Evolutionary conservation across 139 green algal species (phyloP).

Genomic region (Ulvella scutata): DNA sequence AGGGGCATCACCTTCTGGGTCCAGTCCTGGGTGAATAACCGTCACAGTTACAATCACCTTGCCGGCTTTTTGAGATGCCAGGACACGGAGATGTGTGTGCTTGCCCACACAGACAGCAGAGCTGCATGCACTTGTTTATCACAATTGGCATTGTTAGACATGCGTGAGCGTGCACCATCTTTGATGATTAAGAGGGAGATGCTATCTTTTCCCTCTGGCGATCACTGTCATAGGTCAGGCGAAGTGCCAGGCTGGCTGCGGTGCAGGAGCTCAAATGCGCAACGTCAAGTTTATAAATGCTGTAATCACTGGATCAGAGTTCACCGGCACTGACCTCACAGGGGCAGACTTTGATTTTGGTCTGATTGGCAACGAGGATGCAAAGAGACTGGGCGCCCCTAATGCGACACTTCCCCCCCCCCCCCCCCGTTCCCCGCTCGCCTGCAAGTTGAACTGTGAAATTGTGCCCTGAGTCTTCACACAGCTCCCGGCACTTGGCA

Average conservation of each 20-base stretch:
- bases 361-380: slow-evolving; percentile 66
- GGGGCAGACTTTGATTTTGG: slow-evolving; percentile 79
- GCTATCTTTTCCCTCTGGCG: background rate
- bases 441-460: too few relatives aligned
- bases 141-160: too few relatives aligned
- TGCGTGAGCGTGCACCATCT: background rate
- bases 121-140: too few relatives aligned
- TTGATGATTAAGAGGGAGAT: background rate
- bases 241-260: too few relatives aligned
- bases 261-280: slow-evolving; percentile 20
- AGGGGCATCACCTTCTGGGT: background rate
- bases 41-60: too few relatives aligned
- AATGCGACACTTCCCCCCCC: background rate
- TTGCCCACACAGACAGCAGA: too few relatives aligned
- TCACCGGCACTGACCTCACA: slow-evolving; percentile 60
- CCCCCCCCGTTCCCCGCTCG: too few relatives aligned
- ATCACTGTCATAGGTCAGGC: background rate
- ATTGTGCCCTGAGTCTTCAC: too few relatives aligned
- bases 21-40: too few relatives aligned
- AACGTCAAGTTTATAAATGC: slow-evolving; percentile 19
- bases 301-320: slow-evolving; percentile 51
- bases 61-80: too few relatives aligned
- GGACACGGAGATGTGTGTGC: too few relatives aligned
- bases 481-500: too few relatives aligned
- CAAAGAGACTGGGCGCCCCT: slow-evolving; percentile 39